Conservation (phyloP, 768 basidiomycete genomes). For the Kwoniella heveanensis region DNA sequence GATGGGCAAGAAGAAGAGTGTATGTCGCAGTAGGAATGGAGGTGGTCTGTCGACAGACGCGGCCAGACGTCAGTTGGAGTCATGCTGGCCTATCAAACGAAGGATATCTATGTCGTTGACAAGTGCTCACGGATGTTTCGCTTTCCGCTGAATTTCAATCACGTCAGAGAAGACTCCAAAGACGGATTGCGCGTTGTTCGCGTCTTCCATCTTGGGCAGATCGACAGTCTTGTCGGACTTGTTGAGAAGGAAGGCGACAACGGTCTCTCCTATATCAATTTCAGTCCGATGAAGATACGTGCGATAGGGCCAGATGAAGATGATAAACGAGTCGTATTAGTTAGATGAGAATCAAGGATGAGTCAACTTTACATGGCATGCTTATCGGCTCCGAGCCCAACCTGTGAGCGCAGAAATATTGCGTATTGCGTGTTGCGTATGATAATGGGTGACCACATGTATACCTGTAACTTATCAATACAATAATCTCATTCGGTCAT, state of each 20-base stretch:
- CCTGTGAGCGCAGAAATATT: no score
- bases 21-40: constrained; percentile 32
- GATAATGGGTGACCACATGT: no score
- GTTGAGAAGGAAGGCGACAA: background rate
- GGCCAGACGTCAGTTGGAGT: background rate
- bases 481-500: background rate
- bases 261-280: no score
- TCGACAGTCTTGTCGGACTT: background rate
- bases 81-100: no score
- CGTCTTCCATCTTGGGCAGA: constrained; percentile 14
- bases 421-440: no score
- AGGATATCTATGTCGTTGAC: background rate
- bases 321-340: background rate
- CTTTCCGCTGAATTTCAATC: constrained; percentile 8
- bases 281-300: background rate
- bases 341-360: no score
- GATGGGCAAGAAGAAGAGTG: constrained; percentile 57
- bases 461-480: no score
- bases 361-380: no score
- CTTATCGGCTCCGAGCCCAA: no score
- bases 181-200: constrained; percentile 15
- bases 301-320: background rate
- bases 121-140: constrained; percentile 16
- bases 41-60: constrained; percentile 23
- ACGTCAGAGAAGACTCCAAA: constrained; percentile 14